Evolutionary conservation across 176 grass and related monocot species (phyloP).

Genomic region (Cenchrus purpureus): DNA sequence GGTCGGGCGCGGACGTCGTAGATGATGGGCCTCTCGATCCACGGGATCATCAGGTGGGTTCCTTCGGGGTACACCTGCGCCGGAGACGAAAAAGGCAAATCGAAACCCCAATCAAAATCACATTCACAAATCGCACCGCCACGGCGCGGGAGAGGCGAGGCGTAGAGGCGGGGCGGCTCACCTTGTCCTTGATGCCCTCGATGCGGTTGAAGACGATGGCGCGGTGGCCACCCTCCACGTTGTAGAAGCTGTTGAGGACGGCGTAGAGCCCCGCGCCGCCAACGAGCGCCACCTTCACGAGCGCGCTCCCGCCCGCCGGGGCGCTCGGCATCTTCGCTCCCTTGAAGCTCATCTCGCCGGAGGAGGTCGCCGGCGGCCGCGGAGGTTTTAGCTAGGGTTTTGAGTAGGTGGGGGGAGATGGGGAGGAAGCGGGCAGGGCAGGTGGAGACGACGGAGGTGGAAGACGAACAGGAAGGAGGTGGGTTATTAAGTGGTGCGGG

Average conservation of each 20-base stretch:
- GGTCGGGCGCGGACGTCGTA: conserved; percentile 89
- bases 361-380: neutral
- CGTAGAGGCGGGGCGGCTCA: neutral
- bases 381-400: conserved; percentile 39
- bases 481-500: neutral
- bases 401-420: neutral
- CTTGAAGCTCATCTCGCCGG: conserved; percentile 56
- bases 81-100: conserved; percentile 5
- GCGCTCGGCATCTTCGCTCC: conserved; percentile 49
- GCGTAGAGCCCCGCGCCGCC: conserved; percentile 63
- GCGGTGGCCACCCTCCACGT: conserved; percentile 85
- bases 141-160: neutral
- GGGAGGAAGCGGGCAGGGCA: neutral
- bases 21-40: conserved; percentile 90
- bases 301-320: conserved; percentile 14
- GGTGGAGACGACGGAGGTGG: neutral
- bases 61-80: conserved; percentile 87
- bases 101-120: neutral
- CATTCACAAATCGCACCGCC: neutral
- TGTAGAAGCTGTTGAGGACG: conserved; percentile 69
- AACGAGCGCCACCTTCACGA: conserved; percentile 53
- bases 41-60: conserved; percentile 82
- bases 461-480: neutral
- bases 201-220: conserved; percentile 93
- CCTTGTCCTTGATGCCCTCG: conserved; percentile 84